Conservation (phyloP, 2,329 filamentous ascomycete species). For the Thyridium curvatum region DNA sequence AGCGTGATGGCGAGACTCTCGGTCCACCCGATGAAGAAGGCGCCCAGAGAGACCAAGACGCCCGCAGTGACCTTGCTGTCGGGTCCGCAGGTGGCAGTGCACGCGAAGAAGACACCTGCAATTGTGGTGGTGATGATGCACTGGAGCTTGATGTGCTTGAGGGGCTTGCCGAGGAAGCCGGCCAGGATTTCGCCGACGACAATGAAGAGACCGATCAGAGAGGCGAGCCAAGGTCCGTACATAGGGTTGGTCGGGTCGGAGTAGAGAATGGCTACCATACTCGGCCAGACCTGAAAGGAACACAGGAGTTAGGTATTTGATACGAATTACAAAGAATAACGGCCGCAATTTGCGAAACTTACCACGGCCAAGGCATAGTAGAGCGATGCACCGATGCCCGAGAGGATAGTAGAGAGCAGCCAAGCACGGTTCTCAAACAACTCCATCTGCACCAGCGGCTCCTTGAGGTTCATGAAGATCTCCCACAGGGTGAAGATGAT, state of each 20-base stretch:
- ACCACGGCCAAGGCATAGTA: conserved; percentile 28
- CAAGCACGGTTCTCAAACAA: conserved; percentile 25
- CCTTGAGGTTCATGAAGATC: conserved; percentile 13
- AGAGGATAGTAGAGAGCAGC: conserved; percentile 21
- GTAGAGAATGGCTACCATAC: conserved; percentile 24
- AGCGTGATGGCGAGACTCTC: conserved; percentile 26
- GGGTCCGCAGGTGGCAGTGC: conserved; percentile 18
- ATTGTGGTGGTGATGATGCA: conserved; percentile 18
- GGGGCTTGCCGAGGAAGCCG: conserved; percentile 15
- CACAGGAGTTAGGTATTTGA: too few species aligned
- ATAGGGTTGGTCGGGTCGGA: conserved; percentile 13
- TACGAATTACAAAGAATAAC: too few species aligned
- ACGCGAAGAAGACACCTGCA: conserved; percentile 21
- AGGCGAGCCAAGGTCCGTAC: conserved; percentile 16
- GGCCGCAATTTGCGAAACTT: too few species aligned
- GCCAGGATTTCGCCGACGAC: conserved; percentile 17
- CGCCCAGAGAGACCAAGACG: conserved; percentile 20
- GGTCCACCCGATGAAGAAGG: conserved; percentile 27
- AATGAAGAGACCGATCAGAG: conserved; percentile 19
- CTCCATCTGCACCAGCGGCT: conserved; percentile 28
- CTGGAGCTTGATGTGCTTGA: conserved; percentile 24
- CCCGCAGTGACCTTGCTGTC: conserved; percentile 17
- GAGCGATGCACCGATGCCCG: conserved; percentile 25
- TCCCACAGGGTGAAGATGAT: conserved; percentile 20
- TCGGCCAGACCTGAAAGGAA: conserved; percentile 25